A percentile compares a stretch with the other conserved stretches of the same genome.
phyloP scores from a whole-genome alignment of 805 yeast genomes.

The Martiniozyma abietophila region DNA sequence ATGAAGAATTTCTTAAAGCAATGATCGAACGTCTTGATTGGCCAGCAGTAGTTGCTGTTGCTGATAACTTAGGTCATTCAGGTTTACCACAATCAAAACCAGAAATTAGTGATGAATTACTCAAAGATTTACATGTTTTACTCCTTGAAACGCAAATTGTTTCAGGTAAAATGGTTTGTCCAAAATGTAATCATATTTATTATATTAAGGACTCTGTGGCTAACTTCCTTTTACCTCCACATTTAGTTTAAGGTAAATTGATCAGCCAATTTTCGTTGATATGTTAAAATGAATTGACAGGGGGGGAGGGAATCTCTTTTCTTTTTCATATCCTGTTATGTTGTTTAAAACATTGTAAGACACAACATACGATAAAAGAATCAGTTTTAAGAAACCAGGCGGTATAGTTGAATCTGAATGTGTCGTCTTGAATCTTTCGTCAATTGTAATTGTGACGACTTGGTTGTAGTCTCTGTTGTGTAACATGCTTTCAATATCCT shows the following conservation, averaged over 20 bases:
- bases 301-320: no score
- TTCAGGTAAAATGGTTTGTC: slow-evolving; percentile 86
- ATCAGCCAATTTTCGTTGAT: no score
- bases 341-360: no score
- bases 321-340: no score
- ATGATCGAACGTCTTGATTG: slow-evolving; percentile 81
- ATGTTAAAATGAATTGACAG: no score
- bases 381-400: no score
- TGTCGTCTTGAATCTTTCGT: no score
- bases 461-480: no score
- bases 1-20: slow-evolving; percentile 67
- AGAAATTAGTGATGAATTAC: slow-evolving; percentile 36
- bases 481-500: no score
- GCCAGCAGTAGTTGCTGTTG: slow-evolving; percentile 73
- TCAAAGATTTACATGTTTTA: slow-evolving; percentile 71
- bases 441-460: no score
- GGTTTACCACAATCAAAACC: slow-evolving; percentile 57
- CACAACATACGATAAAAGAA: no score
- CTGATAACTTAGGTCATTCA: slow-evolving; percentile 62
- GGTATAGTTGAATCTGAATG: no score
- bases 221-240: slow-evolving; percentile 90
- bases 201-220: slow-evolving; percentile 91
- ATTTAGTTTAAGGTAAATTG: slow-evolving; percentile 60
- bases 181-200: slow-evolving; percentile 78
- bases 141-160: slow-evolving; percentile 77